Evolutionary conservation across 805 yeast species (phyloP), one percentile per base, ranked within the genome.

Genomic region (Candida montana): DNA sequence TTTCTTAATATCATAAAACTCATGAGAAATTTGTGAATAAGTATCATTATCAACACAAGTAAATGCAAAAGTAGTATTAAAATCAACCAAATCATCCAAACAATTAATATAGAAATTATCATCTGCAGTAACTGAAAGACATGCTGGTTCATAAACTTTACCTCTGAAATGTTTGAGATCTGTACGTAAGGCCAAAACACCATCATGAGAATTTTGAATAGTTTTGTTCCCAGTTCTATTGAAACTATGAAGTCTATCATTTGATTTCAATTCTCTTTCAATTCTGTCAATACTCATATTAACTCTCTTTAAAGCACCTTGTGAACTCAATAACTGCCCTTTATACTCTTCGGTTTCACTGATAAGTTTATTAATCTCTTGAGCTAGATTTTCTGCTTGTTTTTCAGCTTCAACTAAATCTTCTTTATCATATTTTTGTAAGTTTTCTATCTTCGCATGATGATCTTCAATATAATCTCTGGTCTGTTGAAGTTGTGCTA

Each of bases 101-200:
- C 74, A 76, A 9, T 71, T 66, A 0, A 84, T 81, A 51, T 71
- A 73, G 9, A 58, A 50, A 9, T 62, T 57, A 43, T 79, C 74
- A 1, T 66, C 68, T 0, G 81, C 75, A 5, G 74, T 68, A 18
- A 91, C 69, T 0, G 83, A 69, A 21, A 88, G 65, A 8, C 81
- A 61, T 0, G 97, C 90, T 1, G 96, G 95, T 53, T 84, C 95
- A 43, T 68, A 76, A 40, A 84, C 75, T 11, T 61, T 58, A 1
- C 62, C 62, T 35, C 61, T 54, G 37, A 79, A 66, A 6, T 58
- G 55, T 2, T 54, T 52, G 27, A 46, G 21, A 20, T 61, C 55
- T 17, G 63, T 48, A 35, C 82, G 66, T 33, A 83, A 55, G 13
- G 64, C 52, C 21, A 55, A 42, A 2, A 79, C 67, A 8, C 77